These are phyloP conservation scores for Pyricularia grisea DNA, from an alignment of 2,329 filamentous ascomycete genomes.

Conservation along the genomic window DNA sequence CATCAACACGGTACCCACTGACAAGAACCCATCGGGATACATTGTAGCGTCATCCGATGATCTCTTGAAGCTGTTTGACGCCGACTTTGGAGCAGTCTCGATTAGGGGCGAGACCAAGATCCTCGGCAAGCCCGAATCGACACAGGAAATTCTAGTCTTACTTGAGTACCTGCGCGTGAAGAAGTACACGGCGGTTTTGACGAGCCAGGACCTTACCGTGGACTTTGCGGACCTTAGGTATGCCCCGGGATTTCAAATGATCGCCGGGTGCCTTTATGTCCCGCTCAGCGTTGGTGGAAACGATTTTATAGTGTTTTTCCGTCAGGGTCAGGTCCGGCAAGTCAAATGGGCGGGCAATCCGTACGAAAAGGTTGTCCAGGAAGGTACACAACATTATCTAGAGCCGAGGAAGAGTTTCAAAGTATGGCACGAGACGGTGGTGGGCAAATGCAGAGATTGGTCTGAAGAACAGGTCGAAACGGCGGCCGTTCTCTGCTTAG, in stretches of 20 bases:
- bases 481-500: constrained; percentile 75
- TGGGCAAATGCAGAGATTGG: constrained; percentile 82
- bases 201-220: constrained; percentile 63
- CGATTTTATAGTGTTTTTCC: constrained; percentile 88
- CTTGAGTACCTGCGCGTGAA: constrained; percentile 77
- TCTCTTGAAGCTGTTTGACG: constrained; percentile 72
- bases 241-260: constrained; percentile 64
- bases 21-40: constrained; percentile 77
- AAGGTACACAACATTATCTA: constrained; percentile 63
- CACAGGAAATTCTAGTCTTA: constrained; percentile 76
- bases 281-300: constrained; percentile 65
- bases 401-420: constrained; percentile 75
- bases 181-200: constrained; percentile 63
- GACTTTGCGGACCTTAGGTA: constrained; percentile 81
- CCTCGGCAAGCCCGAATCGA: constrained; percentile 62
- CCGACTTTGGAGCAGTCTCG: constrained; percentile 76
- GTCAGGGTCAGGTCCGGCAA: constrained; percentile 64
- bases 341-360: constrained; percentile 84
- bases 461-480: constrained; percentile 83
- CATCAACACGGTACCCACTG: constrained; percentile 74
- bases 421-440: constrained; percentile 69
- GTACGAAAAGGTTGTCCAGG: constrained; percentile 66
- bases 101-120: constrained; percentile 87
- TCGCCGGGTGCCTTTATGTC: constrained; percentile 74
- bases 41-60: constrained; percentile 87